A percentile compares a stretch with the other conserved stretches of the same genome.
phyloP scores from a whole-genome alignment of 345 rosid species.

The Carallia brachiata region DNA sequence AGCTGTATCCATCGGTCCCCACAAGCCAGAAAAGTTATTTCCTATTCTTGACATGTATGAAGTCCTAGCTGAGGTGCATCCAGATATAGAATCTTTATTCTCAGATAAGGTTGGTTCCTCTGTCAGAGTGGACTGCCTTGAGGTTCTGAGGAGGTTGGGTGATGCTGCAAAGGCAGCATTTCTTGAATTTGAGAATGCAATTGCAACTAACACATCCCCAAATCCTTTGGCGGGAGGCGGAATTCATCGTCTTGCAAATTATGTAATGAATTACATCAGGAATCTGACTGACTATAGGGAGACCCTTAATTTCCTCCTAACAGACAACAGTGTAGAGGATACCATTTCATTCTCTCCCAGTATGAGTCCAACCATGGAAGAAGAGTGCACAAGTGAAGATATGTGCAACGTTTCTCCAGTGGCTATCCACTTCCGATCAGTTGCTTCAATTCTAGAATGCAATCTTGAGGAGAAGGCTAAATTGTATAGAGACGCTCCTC shows the following conservation, averaged over 20 bases:
- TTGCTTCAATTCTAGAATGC: constrained; percentile 60
- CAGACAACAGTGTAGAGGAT: constrained; percentile 39
- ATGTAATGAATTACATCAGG: constrained; percentile 77
- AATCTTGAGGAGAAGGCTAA: constrained; percentile 67
- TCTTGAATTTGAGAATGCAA: constrained; percentile 67
- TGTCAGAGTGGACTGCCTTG: constrained; percentile 52
- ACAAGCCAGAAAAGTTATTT: constrained; percentile 66
- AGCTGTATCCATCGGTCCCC: constrained; percentile 78
- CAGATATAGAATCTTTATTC: constrained; percentile 57
- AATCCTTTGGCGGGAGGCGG: constrained; percentile 77
- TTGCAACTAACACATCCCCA: constrained; percentile 51
- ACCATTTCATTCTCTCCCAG: constrained; percentile 35
- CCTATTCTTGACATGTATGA: constrained; percentile 86
- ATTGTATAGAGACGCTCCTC: constrained; percentile 55
- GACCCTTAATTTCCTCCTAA: constrained; percentile 60
- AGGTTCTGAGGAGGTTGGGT: constrained; percentile 60
- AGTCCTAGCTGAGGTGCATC: constrained; percentile 58
- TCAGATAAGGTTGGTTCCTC: constrained; percentile 45
- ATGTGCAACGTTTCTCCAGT: constrained; percentile 30
- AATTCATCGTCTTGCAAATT: constrained; percentile 68
- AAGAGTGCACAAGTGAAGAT: constrained; percentile 32
- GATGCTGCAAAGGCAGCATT: constrained; percentile 61
- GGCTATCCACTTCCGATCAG: constrained; percentile 50
- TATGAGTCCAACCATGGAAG: constrained; percentile 36
- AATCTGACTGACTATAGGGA: constrained; percentile 62